phyloP scores from a whole-genome alignment of 441 rosid species.

The Euphorbia schlechtendalii region DNA sequence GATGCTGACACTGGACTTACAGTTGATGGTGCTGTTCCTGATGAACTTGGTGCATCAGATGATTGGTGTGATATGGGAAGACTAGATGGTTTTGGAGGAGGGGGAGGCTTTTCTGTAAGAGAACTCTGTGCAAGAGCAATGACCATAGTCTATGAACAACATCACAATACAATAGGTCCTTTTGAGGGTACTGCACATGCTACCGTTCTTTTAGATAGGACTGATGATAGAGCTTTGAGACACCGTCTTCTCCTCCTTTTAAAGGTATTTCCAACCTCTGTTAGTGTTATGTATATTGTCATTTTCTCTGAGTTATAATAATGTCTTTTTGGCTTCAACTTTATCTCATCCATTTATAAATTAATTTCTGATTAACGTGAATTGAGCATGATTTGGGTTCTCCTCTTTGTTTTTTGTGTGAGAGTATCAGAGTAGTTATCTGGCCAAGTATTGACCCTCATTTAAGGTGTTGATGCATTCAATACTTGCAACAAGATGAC shows the following conservation, averaged over 20 bases:
- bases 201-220: slow-evolving; percentile 94
- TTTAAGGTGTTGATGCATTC: background rate
- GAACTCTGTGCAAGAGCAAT: slow-evolving; percentile 99
- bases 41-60: slow-evolving; percentile 94
- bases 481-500: background rate
- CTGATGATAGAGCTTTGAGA: slow-evolving; percentile 96
- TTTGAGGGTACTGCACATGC: slow-evolving; percentile 97
- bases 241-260: slow-evolving; percentile 91
- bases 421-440: background rate
- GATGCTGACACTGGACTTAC: slow-evolving; percentile 99
- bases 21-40: slow-evolving; percentile 91
- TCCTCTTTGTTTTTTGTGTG: background rate
- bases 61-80: slow-evolving; percentile 99
- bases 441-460: background rate
- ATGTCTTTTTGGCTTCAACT: background rate
- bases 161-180: slow-evolving; percentile 69
- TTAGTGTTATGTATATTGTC: background rate
- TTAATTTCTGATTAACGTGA: background rate
- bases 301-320: background rate
- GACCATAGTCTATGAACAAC: slow-evolving; percentile 99
- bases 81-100: slow-evolving; percentile 99
- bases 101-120: slow-evolving; percentile 95
- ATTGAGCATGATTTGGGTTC: background rate
- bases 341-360: background rate
- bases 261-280: slow-evolving; percentile 46